Evolutionary conservation across 2,329 filamentous ascomycete species (phyloP), one percentile per base, ranked within the genome.

Genomic region (Paecilomyces sp.): DNA sequence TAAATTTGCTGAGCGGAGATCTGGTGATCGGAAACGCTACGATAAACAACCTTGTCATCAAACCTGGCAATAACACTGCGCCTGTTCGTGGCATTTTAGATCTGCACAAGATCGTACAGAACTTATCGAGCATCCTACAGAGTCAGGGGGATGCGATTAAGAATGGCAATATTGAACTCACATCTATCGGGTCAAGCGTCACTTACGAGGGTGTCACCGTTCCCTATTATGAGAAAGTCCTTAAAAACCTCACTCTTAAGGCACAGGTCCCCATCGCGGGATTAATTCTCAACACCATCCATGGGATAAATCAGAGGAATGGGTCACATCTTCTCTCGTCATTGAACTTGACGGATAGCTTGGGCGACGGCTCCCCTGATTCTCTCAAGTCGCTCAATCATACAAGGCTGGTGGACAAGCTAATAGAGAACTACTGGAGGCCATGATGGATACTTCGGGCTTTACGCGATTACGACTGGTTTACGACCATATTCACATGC

Each of bases 21-120:
- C 76, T 76, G 4, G 53, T 74, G 5, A 78, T 86, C 55, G 84
- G 82, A 51, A 80, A 76, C 57, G 68, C 79, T 1, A 77, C 80
- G 0, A 72, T 86, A 30, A 69, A 76, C 36, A 70, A 84, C 64
- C 72, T 86, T 34, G 72, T 77, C 8, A 72, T 86, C 25, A 72
- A 68, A n/a, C 84, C 84, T 0, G 84, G 84, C 25, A 74, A 77
- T 63, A 83, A 85, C 67, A 74, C 67, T 1, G 70, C 80, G 56
- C 76, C 79, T 1, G 77, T 86, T 66, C 76, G 74, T 36, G 78
- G 77, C 24, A 75, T 68, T 8, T 70, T 83, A 54, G 76, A 86
- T 63, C 75, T 84, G 51, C 67, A 65, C 1, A 67, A 72, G 0
- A 62, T 80, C 5, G 31, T 71, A 57, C 54, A 63, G 1, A 67